Conservation (phyloP, 768 basidiomycete genomes). For the Strobilomyces confusus region DNA sequence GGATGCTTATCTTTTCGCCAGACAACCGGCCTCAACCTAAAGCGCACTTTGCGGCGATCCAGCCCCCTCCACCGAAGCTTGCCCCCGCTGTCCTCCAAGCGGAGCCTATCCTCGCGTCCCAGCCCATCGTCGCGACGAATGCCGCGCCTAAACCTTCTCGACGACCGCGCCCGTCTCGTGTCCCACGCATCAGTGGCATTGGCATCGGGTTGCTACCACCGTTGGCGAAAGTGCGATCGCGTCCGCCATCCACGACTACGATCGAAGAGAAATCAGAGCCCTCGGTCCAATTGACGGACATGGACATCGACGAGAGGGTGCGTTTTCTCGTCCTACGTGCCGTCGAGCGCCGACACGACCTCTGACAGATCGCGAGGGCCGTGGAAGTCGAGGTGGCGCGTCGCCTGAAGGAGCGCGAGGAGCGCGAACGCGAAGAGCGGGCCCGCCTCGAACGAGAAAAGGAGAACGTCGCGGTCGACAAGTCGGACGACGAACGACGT, state of each 20-base stretch:
- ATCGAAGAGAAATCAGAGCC: conserved; percentile 17
- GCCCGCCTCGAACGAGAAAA: conserved; percentile 21
- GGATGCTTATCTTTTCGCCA: conserved; percentile 21
- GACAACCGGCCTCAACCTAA: conserved; percentile 59
- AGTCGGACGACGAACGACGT: conserved; percentile 2
- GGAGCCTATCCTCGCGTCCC: conserved; percentile 29
- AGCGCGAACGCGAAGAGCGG: conserved; percentile 32
- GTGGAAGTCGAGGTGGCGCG: conserved; percentile 73
- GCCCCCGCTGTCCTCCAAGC: conserved; percentile 45
- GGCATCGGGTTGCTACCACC: conserved; percentile 25
- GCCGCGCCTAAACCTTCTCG: conserved; percentile 17
- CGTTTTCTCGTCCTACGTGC: conserved; percentile 2
- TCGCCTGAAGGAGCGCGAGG: conserved; percentile 48
- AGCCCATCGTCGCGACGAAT: conserved; percentile 5
- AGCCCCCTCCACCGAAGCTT: conserved; percentile 42
- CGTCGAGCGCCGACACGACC: background rate
- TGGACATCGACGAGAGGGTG: conserved; percentile 74
- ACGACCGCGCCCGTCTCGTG: conserved; percentile 30
- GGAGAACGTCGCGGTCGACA: conserved; percentile 19
- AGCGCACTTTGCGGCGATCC: conserved; percentile 62
- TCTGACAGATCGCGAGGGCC: conserved; percentile 58
- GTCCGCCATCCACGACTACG: conserved; percentile 13
- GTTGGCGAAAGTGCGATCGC: conserved; percentile 17
- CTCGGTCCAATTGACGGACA: conserved; percentile 45
- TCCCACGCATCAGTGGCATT: conserved; percentile 30